Conservation (phyloP, 2,329 filamentous ascomycete genomes). For the Lasiodiplodia gonubiensis region DNA sequence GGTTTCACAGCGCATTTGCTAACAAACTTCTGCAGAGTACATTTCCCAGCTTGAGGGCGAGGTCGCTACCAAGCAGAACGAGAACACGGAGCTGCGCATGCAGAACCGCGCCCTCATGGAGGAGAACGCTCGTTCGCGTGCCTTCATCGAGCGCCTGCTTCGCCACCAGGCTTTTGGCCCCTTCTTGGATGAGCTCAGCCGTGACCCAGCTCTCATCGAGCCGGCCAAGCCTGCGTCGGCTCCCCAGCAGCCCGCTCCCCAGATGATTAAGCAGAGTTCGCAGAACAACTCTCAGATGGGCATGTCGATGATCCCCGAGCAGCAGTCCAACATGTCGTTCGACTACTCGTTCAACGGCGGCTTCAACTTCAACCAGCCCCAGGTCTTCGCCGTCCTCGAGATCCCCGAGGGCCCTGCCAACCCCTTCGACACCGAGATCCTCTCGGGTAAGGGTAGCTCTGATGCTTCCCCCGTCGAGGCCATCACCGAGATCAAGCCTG, state of each 20-base stretch:
- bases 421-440: constrained; percentile 63
- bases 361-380: constrained; percentile 61
- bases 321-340: constrained; percentile 71
- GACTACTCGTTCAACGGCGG: constrained; percentile 61
- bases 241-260: constrained; percentile 48
- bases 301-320: constrained; percentile 83
- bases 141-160: constrained; percentile 77
- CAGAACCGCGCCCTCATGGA: constrained; percentile 83
- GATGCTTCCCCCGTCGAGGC: constrained; percentile 37
- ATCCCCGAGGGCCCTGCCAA: constrained; percentile 67
- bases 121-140: constrained; percentile 84
- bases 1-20: constrained; percentile 45
- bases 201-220: constrained; percentile 42
- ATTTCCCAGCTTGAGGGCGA: constrained; percentile 93
- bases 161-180: constrained; percentile 56
- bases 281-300: constrained; percentile 69
- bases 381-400: constrained; percentile 75
- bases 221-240: constrained; percentile 40
- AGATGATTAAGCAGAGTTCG: constrained; percentile 55
- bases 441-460: constrained; percentile 71
- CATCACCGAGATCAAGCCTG: constrained; percentile 55
- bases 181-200: constrained; percentile 53
- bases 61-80: constrained; percentile 80
- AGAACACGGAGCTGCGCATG: constrained; percentile 78
- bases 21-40: constrained; percentile 74